Percentiles rank a stretch among this genome's conserved stretches.
phyloP scores from a whole-genome alignment of 208 protist species.

The Leishmania gerbilli region DNA sequence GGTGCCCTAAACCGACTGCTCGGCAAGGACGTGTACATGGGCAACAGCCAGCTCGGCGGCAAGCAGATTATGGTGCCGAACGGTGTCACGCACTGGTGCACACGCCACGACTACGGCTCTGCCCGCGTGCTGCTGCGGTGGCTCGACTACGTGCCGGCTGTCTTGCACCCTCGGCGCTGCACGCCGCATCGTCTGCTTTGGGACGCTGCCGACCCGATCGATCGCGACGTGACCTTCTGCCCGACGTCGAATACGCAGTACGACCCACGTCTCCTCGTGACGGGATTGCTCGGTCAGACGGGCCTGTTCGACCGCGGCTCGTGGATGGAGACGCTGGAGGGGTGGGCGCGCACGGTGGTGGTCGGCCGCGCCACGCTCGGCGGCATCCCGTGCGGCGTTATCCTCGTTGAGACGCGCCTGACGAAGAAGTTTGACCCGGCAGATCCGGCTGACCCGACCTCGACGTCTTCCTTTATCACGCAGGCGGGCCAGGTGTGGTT shows the following conservation, averaged over 20 bases:
- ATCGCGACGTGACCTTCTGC: slow-evolving; percentile 80
- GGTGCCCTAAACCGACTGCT: slow-evolving; percentile 94
- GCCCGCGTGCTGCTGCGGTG: slow-evolving; percentile 80
- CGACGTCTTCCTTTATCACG: slow-evolving; percentile 61
- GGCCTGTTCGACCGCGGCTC: slow-evolving; percentile 93
- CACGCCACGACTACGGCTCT: slow-evolving; percentile 83
- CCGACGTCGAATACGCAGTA: slow-evolving; percentile 72
- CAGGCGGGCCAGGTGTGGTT: slow-evolving; percentile 97
- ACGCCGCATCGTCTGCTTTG: slow-evolving; percentile 44
- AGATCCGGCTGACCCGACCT: slow-evolving; percentile 94
- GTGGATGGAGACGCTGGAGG: slow-evolving; percentile 91
- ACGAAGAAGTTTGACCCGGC: slow-evolving; percentile 94
- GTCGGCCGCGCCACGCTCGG: slow-evolving; percentile 96
- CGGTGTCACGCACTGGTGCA: slow-evolving; percentile 94
- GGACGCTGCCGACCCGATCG: slow-evolving; percentile 52
- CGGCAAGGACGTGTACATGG: slow-evolving; percentile 96
- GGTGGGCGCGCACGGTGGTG: slow-evolving; percentile 98
- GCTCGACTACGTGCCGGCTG: slow-evolving; percentile 91
- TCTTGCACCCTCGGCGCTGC: slow-evolving; percentile 47
- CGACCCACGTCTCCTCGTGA: slow-evolving; percentile 85
- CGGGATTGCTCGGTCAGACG: slow-evolving; percentile 40
- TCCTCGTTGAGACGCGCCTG: slow-evolving; percentile 97
- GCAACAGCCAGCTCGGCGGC: slow-evolving; percentile 97
- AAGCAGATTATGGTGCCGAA: slow-evolving; percentile 97
- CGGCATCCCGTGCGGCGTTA: slow-evolving; percentile 97